phyloP scores from a whole-genome alignment of 2,329 filamentous ascomycete genomes.

The Chaetomiaceae sp. region DNA sequence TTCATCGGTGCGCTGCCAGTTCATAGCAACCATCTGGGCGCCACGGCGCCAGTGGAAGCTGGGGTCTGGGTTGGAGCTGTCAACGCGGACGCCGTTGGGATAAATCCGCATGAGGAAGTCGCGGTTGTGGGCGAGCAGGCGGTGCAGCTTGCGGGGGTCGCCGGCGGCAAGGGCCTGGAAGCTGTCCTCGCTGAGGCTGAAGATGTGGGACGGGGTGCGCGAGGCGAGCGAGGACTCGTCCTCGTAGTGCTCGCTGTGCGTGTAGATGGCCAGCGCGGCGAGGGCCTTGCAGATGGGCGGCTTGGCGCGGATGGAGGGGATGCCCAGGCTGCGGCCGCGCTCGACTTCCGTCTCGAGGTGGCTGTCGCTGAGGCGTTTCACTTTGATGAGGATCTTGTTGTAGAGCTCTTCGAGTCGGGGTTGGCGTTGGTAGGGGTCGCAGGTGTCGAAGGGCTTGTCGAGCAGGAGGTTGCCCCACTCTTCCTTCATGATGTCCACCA shows the following conservation, averaged over 20 bases:
- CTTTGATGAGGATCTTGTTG: constrained; percentile 78
- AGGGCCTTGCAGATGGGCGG: constrained; percentile 62
- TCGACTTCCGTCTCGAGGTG: constrained; percentile 25
- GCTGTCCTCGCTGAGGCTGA: constrained; percentile 78
- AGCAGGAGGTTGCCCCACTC: constrained; percentile 75
- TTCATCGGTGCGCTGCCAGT: constrained; percentile 93
- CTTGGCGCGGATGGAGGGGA: constrained; percentile 37
- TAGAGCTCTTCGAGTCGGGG: constrained; percentile 66
- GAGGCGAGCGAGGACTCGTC: constrained; percentile 60
- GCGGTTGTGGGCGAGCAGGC: constrained; percentile 83
- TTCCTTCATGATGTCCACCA: constrained; percentile 91
- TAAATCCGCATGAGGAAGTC: constrained; percentile 87
- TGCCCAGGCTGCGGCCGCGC: constrained; percentile 23
- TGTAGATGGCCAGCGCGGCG: constrained; percentile 75
- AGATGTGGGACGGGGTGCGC: constrained; percentile 62
- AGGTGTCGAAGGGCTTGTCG: constrained; percentile 46
- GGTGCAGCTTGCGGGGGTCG: constrained; percentile 14
- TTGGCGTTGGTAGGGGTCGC: constrained; percentile 49
- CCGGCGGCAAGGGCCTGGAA: constrained; percentile 51
- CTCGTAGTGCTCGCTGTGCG: constrained; percentile 75
- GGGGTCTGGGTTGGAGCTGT: constrained; percentile 92
- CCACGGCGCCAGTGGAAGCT: constrained; percentile 86
- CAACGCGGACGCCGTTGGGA: constrained; percentile 69
- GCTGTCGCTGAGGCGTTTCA: constrained; percentile 52
- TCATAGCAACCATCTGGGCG: constrained; percentile 95